Base-by-base conservation (phyloP, 1,139 yeast genomes). In the Taiozyma sp. region DNA sequence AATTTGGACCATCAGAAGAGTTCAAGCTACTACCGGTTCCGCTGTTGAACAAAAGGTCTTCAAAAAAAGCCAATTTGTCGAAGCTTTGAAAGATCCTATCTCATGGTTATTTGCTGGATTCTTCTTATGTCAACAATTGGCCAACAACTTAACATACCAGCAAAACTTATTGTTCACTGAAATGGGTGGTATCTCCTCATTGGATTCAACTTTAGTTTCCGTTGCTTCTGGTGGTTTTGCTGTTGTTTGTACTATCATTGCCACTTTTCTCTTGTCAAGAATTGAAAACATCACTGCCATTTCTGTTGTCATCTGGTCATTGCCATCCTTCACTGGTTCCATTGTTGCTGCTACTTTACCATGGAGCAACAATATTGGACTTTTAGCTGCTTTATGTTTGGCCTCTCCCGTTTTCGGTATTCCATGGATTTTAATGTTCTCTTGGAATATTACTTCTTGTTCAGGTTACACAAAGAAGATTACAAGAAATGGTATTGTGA, bases 21-120 rank as follows among this genome's bases (percentile, higher is more conserved):
- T 75, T 56, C 71, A 74, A 52, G 73, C 69, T 59, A 85, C 87
- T 16, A 79, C 81, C 54, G 85, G 85, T 48, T 78, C 78, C 57
- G 54, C 57, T 4, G 58, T 58, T 45, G 61, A 58, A 30, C 61
- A 58, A 47, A 74, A 71, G 52, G 70, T 72, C 44, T 74, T 80
- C 66, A 83, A 84, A 58, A 69, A 64, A 63, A 66, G 78, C 47
- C 91, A 84, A 62, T 70, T 81, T 43, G 65, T 64, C 56, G 80
- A 77, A 59, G 75, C 77, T 1, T 54, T 76, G 39, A 58, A 55
- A 22, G 81, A 76, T 52, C 64, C 70, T 42, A 64, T 83, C 59
- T 83, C 87, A 3, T 73, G 82, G 64, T 59, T 83, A 34, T 75
- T 78, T 57, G 71, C 71, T 43, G 46, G 68, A 0, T 70, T 70